phyloP scores from a whole-genome alignment of 2,329 filamentous ascomycete genomes.

The Nemania abortiva region DNA sequence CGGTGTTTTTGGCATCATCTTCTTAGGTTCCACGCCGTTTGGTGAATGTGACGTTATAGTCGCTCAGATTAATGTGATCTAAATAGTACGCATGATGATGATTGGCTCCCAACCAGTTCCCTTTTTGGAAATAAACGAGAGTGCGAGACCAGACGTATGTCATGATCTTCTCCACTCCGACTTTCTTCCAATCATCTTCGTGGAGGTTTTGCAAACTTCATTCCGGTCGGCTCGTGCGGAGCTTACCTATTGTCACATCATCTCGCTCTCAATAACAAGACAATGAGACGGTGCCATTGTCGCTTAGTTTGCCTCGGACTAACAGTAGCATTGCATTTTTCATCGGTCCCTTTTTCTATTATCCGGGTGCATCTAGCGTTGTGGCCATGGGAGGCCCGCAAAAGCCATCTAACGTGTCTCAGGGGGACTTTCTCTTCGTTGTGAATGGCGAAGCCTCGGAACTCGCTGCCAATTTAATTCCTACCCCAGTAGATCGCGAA shows the following conservation, averaged over 20 bases:
- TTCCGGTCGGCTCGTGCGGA: not conserved
- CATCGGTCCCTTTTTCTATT: not conserved
- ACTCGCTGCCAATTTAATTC: not conserved
- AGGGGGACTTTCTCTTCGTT: constrained; percentile 10
- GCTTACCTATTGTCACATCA: not conserved
- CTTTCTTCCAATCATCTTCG: constrained; percentile 12
- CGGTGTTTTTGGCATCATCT: not conserved
- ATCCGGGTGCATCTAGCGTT: not conserved
- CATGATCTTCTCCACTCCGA: not conserved
- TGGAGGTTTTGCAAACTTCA: not conserved
- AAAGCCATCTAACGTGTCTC: not conserved
- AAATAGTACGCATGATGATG: not conserved
- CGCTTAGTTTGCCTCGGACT: not conserved
- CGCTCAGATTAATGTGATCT: not conserved
- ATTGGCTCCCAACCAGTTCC: not conserved
- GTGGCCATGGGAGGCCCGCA: constrained; percentile 5
- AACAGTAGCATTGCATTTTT: not conserved
- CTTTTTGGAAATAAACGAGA: constrained; percentile 31
- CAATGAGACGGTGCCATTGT: not conserved
- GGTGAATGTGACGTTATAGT: not conserved
- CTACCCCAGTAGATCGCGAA: not conserved
- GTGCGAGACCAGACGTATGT: constrained; percentile 18
- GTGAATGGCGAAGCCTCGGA: constrained; percentile 14
- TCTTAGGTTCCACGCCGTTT: not conserved
- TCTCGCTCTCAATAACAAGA: not conserved